These are phyloP conservation scores for Chlamydomonas incerta DNA, from an alignment of 139 green algal genomes.

Conservation along the genomic window DNA sequence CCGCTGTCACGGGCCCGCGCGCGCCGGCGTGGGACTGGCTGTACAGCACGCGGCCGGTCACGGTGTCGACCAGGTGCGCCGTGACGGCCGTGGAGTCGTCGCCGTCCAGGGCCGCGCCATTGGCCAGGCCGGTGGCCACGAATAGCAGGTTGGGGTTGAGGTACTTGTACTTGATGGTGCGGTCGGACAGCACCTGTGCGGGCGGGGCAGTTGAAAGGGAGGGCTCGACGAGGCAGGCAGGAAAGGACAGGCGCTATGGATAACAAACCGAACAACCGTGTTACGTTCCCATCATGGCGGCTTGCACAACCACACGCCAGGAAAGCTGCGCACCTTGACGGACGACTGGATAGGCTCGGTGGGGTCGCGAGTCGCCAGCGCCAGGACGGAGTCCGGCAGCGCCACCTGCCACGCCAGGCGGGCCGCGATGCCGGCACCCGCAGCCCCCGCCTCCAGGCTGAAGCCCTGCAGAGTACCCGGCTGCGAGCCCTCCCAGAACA, in stretches of 20 bases:
- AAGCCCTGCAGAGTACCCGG: constrained; percentile 4
- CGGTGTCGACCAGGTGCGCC: constrained; percentile 84
- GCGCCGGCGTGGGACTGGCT: constrained; percentile 73
- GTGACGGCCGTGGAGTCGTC: constrained; percentile 39
- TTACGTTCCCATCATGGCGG: not conserved
- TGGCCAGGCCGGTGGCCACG: constrained; percentile 71
- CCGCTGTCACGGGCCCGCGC: constrained; percentile 77
- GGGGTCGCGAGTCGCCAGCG: constrained; percentile 47
- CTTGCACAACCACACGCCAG: not conserved
- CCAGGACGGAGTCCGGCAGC: constrained; percentile 63
- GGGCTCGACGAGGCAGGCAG: not conserved
- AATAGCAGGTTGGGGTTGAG: constrained; percentile 93
- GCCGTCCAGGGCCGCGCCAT: not conserved
- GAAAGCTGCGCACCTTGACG: constrained; percentile 65
- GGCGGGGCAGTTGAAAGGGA: no score
- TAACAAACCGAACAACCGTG: not conserved
- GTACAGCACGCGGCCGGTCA: constrained; percentile 86
- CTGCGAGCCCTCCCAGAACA: constrained; percentile 29
- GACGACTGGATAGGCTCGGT: constrained; percentile 77
- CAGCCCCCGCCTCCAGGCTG: not conserved
- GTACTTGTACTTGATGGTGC: constrained; percentile 92
- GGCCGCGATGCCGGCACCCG: not conserved
- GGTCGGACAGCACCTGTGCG: constrained; percentile 82
- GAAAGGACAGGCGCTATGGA: no score
- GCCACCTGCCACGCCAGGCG: constrained; percentile 18